phyloP scores from a whole-genome alignment of 2,329 filamentous ascomycete species.

The Sodiomyces alkalinus region DNA sequence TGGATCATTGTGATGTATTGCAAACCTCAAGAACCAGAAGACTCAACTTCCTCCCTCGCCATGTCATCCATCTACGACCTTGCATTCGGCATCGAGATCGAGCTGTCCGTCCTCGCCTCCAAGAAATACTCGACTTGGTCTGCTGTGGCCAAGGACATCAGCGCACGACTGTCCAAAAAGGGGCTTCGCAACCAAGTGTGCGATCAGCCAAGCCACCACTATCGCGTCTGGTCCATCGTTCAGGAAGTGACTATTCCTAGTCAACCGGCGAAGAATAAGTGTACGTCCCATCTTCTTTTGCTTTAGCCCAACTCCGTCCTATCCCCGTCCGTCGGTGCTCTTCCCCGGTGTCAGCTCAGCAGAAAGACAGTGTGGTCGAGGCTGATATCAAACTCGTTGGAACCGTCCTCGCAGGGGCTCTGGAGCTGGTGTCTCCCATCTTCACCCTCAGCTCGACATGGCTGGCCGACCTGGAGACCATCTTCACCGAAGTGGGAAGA shows the following conservation, averaged over 20 bases:
- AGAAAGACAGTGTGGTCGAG: too few relatives aligned
- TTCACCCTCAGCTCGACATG: constrained; percentile 14
- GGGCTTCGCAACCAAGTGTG: constrained; percentile 19
- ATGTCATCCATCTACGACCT: neutral
- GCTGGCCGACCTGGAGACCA: constrained; percentile 13
- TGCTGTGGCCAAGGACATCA: constrained; percentile 18
- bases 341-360: too few relatives aligned
- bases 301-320: too few relatives aligned
- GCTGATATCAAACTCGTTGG: neutral
- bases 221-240: constrained; percentile 21
- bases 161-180: constrained; percentile 14
- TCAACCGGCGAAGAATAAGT: constrained; percentile 16
- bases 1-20: too few relatives aligned
- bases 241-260: constrained; percentile 20
- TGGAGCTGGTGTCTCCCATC: constrained; percentile 22
- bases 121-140: constrained; percentile 18
- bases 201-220: constrained; percentile 15
- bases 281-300: constrained; percentile 10
- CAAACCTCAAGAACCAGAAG: too few relatives aligned
- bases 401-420: constrained; percentile 10
- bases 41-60: too few relatives aligned
- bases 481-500: constrained; percentile 15
- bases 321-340: too few relatives aligned
- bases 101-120: constrained; percentile 18
- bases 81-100: constrained; percentile 21